A percentile compares a stretch with the other conserved stretches of the same genome.
These are phyloP conservation scores for Blastomyces gilchristii DNA, from an alignment of 2,329 filamentous ascomycete species.

Conservation along the genomic window DNA sequence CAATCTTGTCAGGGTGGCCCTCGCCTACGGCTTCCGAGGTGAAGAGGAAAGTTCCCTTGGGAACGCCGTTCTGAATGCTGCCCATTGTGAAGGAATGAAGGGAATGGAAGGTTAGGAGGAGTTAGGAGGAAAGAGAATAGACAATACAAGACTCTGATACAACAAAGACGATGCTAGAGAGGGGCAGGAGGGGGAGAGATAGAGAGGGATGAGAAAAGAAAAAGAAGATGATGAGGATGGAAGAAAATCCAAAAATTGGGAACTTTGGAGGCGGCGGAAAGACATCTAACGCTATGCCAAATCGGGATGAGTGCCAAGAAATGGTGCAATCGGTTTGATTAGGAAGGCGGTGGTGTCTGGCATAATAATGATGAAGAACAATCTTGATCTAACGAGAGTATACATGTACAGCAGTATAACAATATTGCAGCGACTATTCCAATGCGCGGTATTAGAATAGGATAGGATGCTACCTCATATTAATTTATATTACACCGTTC, in stretches of 20 bases:
- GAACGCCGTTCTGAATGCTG: slow-evolving; percentile 15
- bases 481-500: no score
- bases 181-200: slow-evolving; percentile 19
- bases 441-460: neutral
- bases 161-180: slow-evolving; percentile 17
- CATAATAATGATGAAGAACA: slow-evolving; percentile 6
- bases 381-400: no score
- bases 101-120: neutral
- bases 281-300: neutral
- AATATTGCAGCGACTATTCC: neutral
- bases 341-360: slow-evolving; percentile 6
- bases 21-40: slow-evolving; percentile 85
- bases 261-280: slow-evolving; percentile 9
- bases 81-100: slow-evolving; percentile 45
- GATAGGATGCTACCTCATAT: neutral
- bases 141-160: slow-evolving; percentile 17
- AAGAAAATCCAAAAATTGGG: slow-evolving; percentile 6
- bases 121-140: slow-evolving; percentile 11
- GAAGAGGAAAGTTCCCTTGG: slow-evolving; percentile 67
- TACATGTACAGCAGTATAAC: neutral
- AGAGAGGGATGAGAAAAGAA: slow-evolving; percentile 11
- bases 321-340: neutral
- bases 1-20: slow-evolving; percentile 93
- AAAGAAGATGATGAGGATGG: slow-evolving; percentile 12
- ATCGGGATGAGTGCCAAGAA: neutral